phyloP scores from a whole-genome alignment of 441 rosid genomes.

The Iberis amara region DNA sequence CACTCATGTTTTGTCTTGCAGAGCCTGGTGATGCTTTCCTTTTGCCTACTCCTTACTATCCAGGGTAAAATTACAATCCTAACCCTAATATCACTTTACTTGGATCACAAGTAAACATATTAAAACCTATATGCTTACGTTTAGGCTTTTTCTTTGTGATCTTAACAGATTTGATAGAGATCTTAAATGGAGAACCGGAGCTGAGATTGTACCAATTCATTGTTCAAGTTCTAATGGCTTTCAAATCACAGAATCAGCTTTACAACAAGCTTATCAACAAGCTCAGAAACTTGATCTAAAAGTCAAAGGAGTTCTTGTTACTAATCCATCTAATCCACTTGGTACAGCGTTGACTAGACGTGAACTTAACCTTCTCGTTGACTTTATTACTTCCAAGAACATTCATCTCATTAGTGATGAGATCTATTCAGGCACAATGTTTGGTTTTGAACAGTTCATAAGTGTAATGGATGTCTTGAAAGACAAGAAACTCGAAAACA shows the following conservation, averaged over 20 bases:
- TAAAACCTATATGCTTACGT: conserved; percentile 27
- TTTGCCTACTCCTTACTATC: conserved; percentile 89
- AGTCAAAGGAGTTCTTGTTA: conserved; percentile 80
- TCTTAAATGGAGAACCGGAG: conserved; percentile 90
- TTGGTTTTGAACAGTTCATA: conserved; percentile 59
- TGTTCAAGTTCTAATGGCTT: conserved; percentile 78
- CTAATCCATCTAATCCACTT: conserved; percentile 89
- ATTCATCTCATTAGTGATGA: conserved; percentile 93
- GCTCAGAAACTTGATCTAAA: conserved; percentile 57
- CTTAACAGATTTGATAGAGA: conserved; percentile 85
- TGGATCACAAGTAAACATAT: conserved; percentile 22
- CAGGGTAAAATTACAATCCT: conserved; percentile 53
- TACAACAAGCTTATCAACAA: conserved; percentile 61
- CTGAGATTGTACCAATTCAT: conserved; percentile 74
- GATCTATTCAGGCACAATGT: conserved; percentile 87
- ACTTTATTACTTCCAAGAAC: conserved; percentile 51
- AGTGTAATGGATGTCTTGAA: conserved; percentile 71
- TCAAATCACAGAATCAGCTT: conserved; percentile 65
- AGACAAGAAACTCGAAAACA: conserved; percentile 43
- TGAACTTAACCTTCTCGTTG: conserved; percentile 70
- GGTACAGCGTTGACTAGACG: conserved; percentile 68
- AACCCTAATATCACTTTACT: conserved; percentile 17
- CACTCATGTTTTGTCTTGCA: conserved; percentile 80
- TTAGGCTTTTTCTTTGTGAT: conserved; percentile 4
- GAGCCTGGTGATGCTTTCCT: conserved; percentile 87